Evolutionary conservation across 2,329 filamentous ascomycete species (phyloP), one percentile per base, ranked within the genome.

Genomic region (Ophiostoma montium): DNA sequence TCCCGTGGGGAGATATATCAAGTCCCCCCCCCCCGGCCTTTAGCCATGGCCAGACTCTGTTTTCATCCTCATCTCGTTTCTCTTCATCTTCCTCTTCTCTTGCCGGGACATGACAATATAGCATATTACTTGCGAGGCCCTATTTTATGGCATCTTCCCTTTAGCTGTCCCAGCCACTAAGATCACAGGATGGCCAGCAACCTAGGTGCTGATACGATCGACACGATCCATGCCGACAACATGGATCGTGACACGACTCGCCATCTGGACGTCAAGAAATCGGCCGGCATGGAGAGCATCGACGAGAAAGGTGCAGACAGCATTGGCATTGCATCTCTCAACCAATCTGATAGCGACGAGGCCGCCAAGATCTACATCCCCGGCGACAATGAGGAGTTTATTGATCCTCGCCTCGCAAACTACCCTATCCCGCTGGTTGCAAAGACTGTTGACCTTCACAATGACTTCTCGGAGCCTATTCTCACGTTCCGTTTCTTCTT

Each of bases 401-500:
- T 62, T 38, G 60, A 63, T 41, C 57, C 60, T 39, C 57, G 59
- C 27, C 55, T 63, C 2, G 59, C 57, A 41, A 52, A 62, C 53
- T 62, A 63, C 23, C 59, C 59, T 2, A 55, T 61, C 5, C 58
- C 59, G 23, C 55, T 63, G 2, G 60, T 63, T n/a, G 61, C 61
- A 21, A 62, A 60, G 46, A 61, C 59, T 3, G 61, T 62, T 21
- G 57, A 60, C 46, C 49, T 63, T 15, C 58, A 63, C 50, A 62
- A 62, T 46, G 57, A 63, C 47, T 57, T 57, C 19, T 60, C 56
- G 27, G 59, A 63, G 47, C 61, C 60, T 0, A 62, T 63, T 31
- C 54, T 63, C n/a, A 62, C 61, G 5, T 63, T 62, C 27, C 58
- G 60, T 16, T 63, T 61, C 52, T 62, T 56, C 52, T 36, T 61